Percentiles rank a stretch among this genome's conserved stretches.
Conservation (phyloP, 192 early-diverging fungal species). For the Mortierella alpina region DNA sequence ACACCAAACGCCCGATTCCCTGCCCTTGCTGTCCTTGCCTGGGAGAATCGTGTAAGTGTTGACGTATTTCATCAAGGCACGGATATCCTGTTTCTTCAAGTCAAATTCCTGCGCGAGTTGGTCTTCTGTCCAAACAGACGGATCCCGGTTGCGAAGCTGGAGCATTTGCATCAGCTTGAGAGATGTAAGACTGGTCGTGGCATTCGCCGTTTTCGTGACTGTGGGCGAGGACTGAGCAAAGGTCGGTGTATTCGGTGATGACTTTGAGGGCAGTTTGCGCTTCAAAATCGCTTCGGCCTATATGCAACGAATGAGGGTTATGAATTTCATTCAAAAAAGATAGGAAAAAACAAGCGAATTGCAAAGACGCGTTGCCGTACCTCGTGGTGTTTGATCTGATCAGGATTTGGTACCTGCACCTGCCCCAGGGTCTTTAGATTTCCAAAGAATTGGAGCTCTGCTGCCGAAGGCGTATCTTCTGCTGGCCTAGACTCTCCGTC, state of each 20-base stretch:
- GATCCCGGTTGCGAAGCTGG: constrained; percentile 43
- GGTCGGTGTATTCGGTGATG: background rate
- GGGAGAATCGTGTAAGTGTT: constrained; percentile 49
- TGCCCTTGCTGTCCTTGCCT: constrained; percentile 45
- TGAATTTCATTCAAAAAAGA: background rate
- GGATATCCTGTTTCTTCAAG: constrained; percentile 20
- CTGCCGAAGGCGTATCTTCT: constrained; percentile 50
- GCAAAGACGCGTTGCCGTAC: constrained; percentile 11
- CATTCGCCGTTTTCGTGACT: background rate
- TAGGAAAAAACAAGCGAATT: background rate
- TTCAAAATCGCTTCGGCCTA: constrained; percentile 41
- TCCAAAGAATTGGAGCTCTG: constrained; percentile 51
- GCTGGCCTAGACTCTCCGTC: constrained; percentile 39
- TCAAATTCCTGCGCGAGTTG: constrained; percentile 30
- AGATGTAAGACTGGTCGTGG: constrained; percentile 24
- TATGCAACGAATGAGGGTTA: too few relatives aligned
- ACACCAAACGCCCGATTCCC: constrained; percentile 48
- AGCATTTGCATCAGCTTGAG: constrained; percentile 43
- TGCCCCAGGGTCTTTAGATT: constrained; percentile 43
- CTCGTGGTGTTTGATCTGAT: constrained; percentile 48
- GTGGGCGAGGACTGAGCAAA: constrained; percentile 21
- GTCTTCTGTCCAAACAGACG: constrained; percentile 39
- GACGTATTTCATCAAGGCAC: constrained; percentile 29
- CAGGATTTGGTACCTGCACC: constrained; percentile 33
- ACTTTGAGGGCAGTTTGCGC: constrained; percentile 37